Conservation (phyloP, 345 rosid species). For the Hibiscus mutabilis region DNA sequence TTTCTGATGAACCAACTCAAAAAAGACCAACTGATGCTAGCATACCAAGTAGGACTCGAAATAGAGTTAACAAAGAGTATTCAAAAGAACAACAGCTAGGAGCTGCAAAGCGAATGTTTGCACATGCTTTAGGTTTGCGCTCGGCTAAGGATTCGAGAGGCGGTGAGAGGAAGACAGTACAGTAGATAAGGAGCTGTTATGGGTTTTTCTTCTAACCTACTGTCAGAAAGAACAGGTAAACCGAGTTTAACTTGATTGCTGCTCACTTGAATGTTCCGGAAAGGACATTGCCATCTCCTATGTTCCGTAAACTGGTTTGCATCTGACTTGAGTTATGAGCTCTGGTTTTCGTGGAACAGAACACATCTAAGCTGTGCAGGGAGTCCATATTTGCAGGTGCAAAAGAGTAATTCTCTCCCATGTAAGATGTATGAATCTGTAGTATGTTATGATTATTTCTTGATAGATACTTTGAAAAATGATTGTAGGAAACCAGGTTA, state of each 20-base stretch:
- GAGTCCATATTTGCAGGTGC: neutral
- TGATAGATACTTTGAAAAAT: neutral
- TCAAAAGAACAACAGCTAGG: conserved; percentile 44
- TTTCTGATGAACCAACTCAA: conserved; percentile 15
- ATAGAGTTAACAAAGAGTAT: conserved; percentile 25
- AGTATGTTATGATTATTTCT: neutral
- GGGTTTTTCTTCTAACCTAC: neutral
- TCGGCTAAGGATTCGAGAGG: conserved; percentile 25
- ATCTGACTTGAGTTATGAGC: neutral
- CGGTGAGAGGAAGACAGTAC: conserved; percentile 20
- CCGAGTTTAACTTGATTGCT: neutral
- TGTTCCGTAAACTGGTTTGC: neutral
- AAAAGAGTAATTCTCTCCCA: neutral
- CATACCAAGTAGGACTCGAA: conserved; percentile 20
- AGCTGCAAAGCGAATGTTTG: conserved; percentile 66
- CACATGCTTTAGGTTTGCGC: conserved; percentile 53
- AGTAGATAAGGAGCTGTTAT: neutral
- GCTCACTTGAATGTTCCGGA: no score
- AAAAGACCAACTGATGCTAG: conserved; percentile 11
- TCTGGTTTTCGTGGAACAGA: neutral
- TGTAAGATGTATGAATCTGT: neutral
- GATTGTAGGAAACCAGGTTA: neutral
- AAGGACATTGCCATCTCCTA: neutral
- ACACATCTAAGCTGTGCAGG: neutral
- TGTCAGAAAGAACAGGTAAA: neutral